Evolutionary conservation across 495 filamentous ascomycete species (phyloP).

Genomic region (Aspergillus wentii): DNA sequence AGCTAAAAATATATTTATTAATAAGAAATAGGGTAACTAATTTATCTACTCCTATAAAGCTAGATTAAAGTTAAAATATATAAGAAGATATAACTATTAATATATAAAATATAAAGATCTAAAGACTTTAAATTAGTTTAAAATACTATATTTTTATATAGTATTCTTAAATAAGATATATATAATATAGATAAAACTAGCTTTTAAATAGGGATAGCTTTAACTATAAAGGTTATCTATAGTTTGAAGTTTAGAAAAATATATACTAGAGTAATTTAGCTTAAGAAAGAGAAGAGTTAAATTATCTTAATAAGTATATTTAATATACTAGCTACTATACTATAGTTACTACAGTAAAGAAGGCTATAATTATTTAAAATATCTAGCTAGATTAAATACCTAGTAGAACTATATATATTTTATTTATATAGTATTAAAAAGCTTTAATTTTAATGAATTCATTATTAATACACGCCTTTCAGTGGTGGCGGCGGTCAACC

Average conservation of each 20-base stretch:
- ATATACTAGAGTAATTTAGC: background rate
- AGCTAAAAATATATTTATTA: no score
- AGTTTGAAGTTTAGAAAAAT: background rate
- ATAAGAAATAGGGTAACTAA: background rate
- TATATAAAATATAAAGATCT: background rate
- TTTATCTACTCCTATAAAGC: background rate
- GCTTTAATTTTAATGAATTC: background rate
- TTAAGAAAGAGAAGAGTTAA: no score
- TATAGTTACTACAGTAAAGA: no score
- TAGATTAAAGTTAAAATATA: constrained; percentile 1
- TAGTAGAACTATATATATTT: no score
- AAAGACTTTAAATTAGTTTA: background rate
- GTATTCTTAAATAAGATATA: constrained; percentile 1
- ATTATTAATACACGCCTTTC: no score
- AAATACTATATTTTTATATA: constrained; percentile 1
- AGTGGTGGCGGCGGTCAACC: no score
- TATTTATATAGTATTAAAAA: no score
- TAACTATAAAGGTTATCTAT: background rate
- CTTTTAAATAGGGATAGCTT: background rate
- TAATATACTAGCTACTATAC: no score
- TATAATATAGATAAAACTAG: constrained; percentile 1
- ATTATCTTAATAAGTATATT: no score
- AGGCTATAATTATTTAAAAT: no score
- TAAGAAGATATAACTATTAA: background rate
- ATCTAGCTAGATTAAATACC: no score